Base-by-base conservation (phyloP, 2,329 filamentous ascomycete species). In the Xylariaceae sp. region DNA sequence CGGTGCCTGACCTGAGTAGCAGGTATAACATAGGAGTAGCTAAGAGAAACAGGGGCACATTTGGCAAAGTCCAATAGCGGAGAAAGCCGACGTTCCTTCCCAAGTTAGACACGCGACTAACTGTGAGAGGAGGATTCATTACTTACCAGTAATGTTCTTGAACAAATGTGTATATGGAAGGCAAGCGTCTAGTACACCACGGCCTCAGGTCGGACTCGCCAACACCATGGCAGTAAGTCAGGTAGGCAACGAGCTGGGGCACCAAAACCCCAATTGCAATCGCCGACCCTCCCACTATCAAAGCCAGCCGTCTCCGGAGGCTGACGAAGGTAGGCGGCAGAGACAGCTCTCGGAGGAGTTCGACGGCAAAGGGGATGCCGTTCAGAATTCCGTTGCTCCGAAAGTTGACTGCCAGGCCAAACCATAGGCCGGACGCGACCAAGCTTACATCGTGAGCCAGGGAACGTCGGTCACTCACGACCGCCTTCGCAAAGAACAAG, bases 121-220 rank as follows among this genome's bases (percentile, higher is more conserved):
- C 44, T 16, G 41, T 47, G 21, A 24, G 18, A 28, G 5, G 14
- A 17, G 18, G 17, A 51, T 35, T 26, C 21, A 39, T 36, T 16
- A 62, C 78, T 61, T 72, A 94, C 89, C 92, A 98, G 63, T 98
- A 97, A 54, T 85, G 71, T 31, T 73, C 71, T 59, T 98, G 92
- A 2, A 97, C 90, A 69, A 85, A 97, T 0, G 79, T 74, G 63
- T 94, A 97, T 44, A 98, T 89, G 59, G 88, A 94, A 3, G 92
- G 92, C 9, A 89, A 47, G n/a, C 65, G 59, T 13, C 68, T 71
- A 14, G 62, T 58, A 60, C 92, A 98, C 92, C 92, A 98, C 3
- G 79, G 75, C 40, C 85, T 68, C 38, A 67, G 44, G 27, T 53
- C 56, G 41, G 55, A 55, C 6, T 52, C 51, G 30, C 56, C 54